These are phyloP conservation scores for Penicillium crustosum DNA, from an alignment of 2,329 filamentous ascomycete genomes.

Conservation along the genomic window DNA sequence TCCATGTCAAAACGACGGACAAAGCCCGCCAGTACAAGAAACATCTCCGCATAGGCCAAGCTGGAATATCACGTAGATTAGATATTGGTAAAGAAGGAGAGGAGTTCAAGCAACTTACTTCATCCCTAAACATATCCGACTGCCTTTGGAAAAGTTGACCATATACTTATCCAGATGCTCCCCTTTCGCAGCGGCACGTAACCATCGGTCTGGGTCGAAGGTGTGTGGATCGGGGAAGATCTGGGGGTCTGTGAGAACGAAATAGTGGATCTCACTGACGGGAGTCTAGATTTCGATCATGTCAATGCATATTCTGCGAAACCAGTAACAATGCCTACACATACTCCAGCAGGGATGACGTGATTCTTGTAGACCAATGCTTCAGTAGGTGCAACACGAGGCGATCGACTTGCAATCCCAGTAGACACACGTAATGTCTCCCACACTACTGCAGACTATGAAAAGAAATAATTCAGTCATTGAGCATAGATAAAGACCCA, in stretches of 20 bases:
- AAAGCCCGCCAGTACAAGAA: slow-evolving; percentile 15
- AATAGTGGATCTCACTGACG: slow-evolving; percentile 21
- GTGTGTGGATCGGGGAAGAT: slow-evolving; percentile 27
- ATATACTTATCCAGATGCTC: slow-evolving; percentile 24
- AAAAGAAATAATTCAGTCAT: background rate
- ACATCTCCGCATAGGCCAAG: slow-evolving; percentile 21
- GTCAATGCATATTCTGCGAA: background rate
- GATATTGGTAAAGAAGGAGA: background rate
- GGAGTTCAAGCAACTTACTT: slow-evolving; percentile 19
- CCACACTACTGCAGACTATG: slow-evolving; percentile 19
- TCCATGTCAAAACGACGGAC: slow-evolving; percentile 17
- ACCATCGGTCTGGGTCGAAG: slow-evolving; percentile 31
- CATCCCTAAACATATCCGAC: slow-evolving; percentile 25
- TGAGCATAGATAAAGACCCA: background rate
- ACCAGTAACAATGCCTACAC: background rate
- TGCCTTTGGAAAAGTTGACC: slow-evolving; percentile 29
- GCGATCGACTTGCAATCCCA: slow-evolving; percentile 33
- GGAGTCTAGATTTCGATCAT: slow-evolving; percentile 13
- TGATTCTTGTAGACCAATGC: slow-evolving; percentile 32
- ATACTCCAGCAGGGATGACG: slow-evolving; percentile 33
- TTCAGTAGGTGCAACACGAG: slow-evolving; percentile 29
- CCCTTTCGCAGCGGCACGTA: slow-evolving; percentile 17
- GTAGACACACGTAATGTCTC: slow-evolving; percentile 44
- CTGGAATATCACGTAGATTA: slow-evolving; percentile 6
- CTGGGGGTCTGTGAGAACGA: slow-evolving; percentile 22